Conservation (phyloP, 2,329 filamentous ascomycete genomes). For the Phialophora tarda region DNA sequence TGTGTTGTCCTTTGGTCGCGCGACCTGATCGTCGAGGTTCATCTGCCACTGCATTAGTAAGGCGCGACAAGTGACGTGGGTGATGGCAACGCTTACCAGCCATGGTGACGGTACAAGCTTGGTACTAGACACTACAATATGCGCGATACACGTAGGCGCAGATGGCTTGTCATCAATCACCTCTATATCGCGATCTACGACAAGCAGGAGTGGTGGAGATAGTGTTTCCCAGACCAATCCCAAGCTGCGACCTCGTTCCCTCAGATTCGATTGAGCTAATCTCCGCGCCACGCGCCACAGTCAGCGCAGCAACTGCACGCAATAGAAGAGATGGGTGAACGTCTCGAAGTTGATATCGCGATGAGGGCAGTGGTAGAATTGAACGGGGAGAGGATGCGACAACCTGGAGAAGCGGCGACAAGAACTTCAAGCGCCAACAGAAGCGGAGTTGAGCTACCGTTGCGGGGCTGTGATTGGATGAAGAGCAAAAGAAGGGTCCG, state of each 20-base stretch:
- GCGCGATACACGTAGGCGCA: conserved; percentile 27
- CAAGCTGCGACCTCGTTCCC: conserved; percentile 7
- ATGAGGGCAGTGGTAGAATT: not conserved
- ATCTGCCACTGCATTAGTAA: conserved; percentile 52
- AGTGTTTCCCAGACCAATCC: conserved; percentile 32
- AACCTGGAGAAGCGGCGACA: conserved; percentile 2
- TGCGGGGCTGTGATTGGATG: not conserved
- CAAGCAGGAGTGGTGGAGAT: conserved; percentile 22
- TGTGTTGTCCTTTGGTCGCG: conserved; percentile 95
- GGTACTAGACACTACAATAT: conserved; percentile 27
- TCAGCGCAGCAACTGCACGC: conserved; percentile 4
- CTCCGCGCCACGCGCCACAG: conserved; percentile 8
- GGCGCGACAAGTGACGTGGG: conserved; percentile 7
- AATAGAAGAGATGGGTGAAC: conserved; percentile 4
- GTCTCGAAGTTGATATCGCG: not conserved
- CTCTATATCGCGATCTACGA: conserved; percentile 38
- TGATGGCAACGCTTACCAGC: conserved; percentile 63
- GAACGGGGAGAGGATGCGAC: conserved; percentile 5
- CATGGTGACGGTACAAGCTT: conserved; percentile 50
- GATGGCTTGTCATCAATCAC: conserved; percentile 35
- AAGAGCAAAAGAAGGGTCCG: not conserved
- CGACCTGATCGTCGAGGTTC: conserved; percentile 93
- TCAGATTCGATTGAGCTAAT: conserved; percentile 25
- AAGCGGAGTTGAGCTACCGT: not conserved
- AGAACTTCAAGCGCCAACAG: conserved; percentile 2